Base-by-base conservation (phyloP, 352 stramenopile species). In the Pythium oligandrum region DNA sequence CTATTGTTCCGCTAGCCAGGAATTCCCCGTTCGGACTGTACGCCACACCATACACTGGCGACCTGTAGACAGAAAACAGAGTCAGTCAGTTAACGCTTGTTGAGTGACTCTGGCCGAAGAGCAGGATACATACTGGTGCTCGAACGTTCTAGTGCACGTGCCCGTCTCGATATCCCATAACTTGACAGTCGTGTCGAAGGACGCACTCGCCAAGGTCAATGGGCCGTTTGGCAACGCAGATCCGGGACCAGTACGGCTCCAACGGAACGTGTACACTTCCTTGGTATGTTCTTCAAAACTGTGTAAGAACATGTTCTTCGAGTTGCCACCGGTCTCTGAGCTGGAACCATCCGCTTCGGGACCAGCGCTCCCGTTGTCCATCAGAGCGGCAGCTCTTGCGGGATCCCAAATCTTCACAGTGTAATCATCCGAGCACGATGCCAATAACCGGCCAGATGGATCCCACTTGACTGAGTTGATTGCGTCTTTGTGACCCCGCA, bases 381-480 rank as follows among this genome's bases (percentile, higher is more conserved):
- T 44, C 1, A 54, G 50, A 1, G 53, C 44, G 4, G 50, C 50
- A 6, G 40, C 50, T 40, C 45, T 75, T 12, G 68, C 70, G 6
- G 81, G 81, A 63, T 98, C 90, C 95, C 96, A 98, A 7, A 99
- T 88, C 73, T 99, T 99, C 40, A 98, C 95, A 31, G 96, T 98
- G 61, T 88, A 96, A 75, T 99, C 97, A 64, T 99, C 97, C 2
- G 95, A 99, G 69, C 96, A 99, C 39, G 90, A 98, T 4, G 96
- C 96, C 32, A 99, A 77, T 31, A 98, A 71, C 5, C 70, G 80
- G 0, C 95, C 94, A 4, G 85, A 96, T 6, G 96, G 93, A 73
- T 98, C 93, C 97, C 96, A 99, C 61, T 98, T 97, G 44, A 99
- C 96, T 36, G 95, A 96, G 71, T 99, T 99, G 44, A 99, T 97